Evolutionary conservation across 1,284 basidiomycete genomes (phyloP).

Genomic region (Trametes versicolor): DNA sequence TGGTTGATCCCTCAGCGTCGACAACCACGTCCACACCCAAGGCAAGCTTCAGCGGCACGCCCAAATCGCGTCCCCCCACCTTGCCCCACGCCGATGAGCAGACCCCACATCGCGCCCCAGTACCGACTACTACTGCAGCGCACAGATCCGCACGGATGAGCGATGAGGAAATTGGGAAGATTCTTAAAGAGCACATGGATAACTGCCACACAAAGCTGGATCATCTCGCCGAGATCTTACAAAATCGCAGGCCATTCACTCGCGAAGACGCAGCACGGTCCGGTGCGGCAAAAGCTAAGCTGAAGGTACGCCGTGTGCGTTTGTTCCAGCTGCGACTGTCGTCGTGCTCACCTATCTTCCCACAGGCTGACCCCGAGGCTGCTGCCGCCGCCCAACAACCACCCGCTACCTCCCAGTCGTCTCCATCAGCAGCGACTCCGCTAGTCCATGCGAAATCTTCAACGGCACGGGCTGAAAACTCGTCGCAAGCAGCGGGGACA

Average conservation of each 20-base stretch:
- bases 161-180: not conserved
- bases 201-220: not conserved
- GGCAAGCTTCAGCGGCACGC: no score
- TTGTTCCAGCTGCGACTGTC: not conserved
- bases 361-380: not conserved
- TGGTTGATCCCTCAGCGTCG: not conserved
- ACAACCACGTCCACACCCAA: not conserved
- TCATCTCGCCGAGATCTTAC: not conserved
- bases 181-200: not conserved
- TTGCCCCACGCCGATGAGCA: no score
- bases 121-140: no score
- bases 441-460: not conserved
- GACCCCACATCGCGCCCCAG: no score
- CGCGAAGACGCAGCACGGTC: not conserved
- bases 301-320: not conserved
- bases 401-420: not conserved
- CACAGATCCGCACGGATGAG: no score
- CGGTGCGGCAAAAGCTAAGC: not conserved
- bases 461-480: no score
- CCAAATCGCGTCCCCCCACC: no score
- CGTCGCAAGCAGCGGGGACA: no score
- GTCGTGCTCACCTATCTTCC: not conserved
- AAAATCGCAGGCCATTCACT: conserved; percentile 1
- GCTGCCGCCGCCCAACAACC: not conserved
- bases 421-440: not conserved